Conservation (phyloP, 1,139 yeast species). For the Blastobotrys malaysiensis region DNA sequence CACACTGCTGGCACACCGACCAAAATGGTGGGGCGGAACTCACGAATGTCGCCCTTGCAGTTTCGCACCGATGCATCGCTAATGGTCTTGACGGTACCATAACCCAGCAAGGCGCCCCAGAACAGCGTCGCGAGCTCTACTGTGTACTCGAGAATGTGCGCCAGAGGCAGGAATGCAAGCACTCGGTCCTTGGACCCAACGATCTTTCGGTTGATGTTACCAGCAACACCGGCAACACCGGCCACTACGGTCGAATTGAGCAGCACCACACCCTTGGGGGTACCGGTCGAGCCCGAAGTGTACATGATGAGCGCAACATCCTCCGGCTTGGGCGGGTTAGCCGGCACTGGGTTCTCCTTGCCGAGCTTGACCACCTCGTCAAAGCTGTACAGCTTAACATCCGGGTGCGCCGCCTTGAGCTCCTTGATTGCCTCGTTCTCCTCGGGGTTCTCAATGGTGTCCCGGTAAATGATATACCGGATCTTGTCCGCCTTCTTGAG, state of each 20-base stretch:
- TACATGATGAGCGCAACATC: conserved; percentile 92
- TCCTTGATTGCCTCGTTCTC: conserved; percentile 63
- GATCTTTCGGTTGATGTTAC: conserved; percentile 51
- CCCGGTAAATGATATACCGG: conserved; percentile 67
- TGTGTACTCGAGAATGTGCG: conserved; percentile 90
- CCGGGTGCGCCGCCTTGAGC: conserved; percentile 66
- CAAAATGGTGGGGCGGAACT: conserved; percentile 88
- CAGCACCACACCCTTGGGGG: conserved; percentile 94
- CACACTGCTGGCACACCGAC: conserved; percentile 99
- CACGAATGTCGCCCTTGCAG: conserved; percentile 82
- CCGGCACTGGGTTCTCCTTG: conserved; percentile 38
- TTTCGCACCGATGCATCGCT: conserved; percentile 76
- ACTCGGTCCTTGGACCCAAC: conserved; percentile 59
- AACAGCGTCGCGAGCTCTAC: conserved; percentile 74
- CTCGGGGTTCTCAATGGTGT: conserved; percentile 55
- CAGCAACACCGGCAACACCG: conserved; percentile 77
- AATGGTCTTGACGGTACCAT: conserved; percentile 88
- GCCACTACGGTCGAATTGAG: conserved; percentile 73
- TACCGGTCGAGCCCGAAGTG: conserved; percentile 97
- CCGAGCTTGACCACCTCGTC: conserved; percentile 69
- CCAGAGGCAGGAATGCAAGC: conserved; percentile 88
- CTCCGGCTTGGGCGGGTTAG: conserved; percentile 57
- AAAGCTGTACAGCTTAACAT: conserved; percentile 57
- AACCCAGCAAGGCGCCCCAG: conserved; percentile 91
- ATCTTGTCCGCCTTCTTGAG: conserved; percentile 58